Base-by-base conservation (phyloP, 1,139 yeast species). In the Magnusiomyces paraingens region DNA sequence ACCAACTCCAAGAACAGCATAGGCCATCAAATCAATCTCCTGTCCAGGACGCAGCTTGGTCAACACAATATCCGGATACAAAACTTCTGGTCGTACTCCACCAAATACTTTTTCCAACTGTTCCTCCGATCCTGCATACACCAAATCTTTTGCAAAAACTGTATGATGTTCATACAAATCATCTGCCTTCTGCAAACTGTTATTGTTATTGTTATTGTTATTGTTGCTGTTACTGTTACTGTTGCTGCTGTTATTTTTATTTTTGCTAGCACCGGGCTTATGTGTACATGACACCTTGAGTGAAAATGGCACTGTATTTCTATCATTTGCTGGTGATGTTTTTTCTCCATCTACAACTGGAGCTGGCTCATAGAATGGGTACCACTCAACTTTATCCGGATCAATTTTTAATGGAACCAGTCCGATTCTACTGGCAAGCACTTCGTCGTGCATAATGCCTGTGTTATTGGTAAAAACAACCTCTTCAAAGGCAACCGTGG, bases 21-120 rank as follows among this genome's bases (percentile, higher is more conserved):
- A 96, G 55, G 89, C 95, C 66, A 90, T 79, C 61, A 93, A 77
- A 29, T 93, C 82, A 60, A 93, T 91, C 70, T 93, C 98, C 73
- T 93, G 99, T 53, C 97, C 96, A 2, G 99, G 99, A 66, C 99
- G 82, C 66, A 93, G 76, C 71, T 93, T 94, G 55, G 96, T 96
- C 57, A 93, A 73, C 60, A 94, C 74, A 62, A 93, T 86, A 68
- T 93, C 86, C 45, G 97, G 96, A 60, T 87, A 61, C 47, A 66
- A 58, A 17, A 59, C 58, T 18, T 52, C 57, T 5, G 64, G 63
- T 4, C 54, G 47, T 1, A 62, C 65, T 26, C 95, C 84, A 14
- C 78, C 86, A 43, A 86, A 88, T 6, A 95, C 93, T 52, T 72
- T 75, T 59, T 81, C 78, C 69, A 84, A 85, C 72, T 93, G 99